These are phyloP conservation scores for Candida pseudoviswanathii DNA, from an alignment of 1,139 yeast species.

Conservation along the genomic window DNA sequence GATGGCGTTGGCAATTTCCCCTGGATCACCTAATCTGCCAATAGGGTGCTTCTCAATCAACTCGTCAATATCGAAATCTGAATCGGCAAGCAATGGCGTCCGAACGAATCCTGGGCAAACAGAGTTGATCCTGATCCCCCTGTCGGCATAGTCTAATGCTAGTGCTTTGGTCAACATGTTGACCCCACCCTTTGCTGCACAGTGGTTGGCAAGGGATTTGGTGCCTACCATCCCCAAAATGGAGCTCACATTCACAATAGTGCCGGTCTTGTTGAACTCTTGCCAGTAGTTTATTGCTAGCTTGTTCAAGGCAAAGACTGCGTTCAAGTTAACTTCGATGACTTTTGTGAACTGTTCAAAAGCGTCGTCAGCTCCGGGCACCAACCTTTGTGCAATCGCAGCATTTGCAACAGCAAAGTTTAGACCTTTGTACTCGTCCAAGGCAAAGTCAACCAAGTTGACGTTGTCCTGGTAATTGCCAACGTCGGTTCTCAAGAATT, in stretches of 20 bases:
- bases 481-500: conserved; percentile 37
- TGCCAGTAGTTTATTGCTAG: conserved; percentile 70
- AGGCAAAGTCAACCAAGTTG: conserved; percentile 49
- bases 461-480: conserved; percentile 49
- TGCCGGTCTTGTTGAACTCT: conserved; percentile 69
- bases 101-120: conserved; percentile 26
- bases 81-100: conserved; percentile 31
- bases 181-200: conserved; percentile 20
- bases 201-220: conserved; percentile 59
- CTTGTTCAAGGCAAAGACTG: conserved; percentile 75
- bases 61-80: conserved; percentile 18
- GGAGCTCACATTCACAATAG: conserved; percentile 68
- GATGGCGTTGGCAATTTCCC: conserved; percentile 49
- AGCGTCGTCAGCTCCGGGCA: conserved; percentile 58
- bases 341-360: conserved; percentile 63
- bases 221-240: conserved; percentile 33
- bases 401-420: conserved; percentile 89
- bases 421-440: conserved; percentile 62
- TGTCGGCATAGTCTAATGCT: conserved; percentile 18
- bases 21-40: conserved; percentile 43
- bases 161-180: conserved; percentile 17
- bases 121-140: conserved; percentile 19
- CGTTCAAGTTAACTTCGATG: conserved; percentile 69
- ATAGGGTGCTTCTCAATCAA: conserved; percentile 36
- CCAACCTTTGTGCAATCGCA: conserved; percentile 76